Evolutionary conservation across 352 stramenopile genomes (phyloP).

Genomic region (Phytophthora uliginosa): DNA sequence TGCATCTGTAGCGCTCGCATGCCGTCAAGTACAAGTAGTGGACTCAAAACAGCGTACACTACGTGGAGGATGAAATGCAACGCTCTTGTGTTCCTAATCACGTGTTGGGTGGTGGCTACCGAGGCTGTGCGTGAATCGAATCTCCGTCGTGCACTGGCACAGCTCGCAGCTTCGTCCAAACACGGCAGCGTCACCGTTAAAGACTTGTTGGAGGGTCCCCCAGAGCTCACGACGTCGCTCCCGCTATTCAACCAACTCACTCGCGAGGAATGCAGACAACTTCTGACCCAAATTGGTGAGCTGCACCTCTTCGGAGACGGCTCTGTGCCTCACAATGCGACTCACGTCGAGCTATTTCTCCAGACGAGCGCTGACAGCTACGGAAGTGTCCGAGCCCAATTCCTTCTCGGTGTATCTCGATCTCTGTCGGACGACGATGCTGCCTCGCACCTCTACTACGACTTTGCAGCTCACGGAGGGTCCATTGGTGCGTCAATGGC

Average conservation of each 20-base stretch:
- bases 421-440: constrained; percentile 20
- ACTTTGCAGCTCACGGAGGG: constrained; percentile 62
- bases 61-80: constrained; percentile 5
- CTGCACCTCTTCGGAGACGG: constrained; percentile 40
- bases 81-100: constrained; percentile 19
- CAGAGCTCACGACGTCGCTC: constrained; percentile 25
- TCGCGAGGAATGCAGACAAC: constrained; percentile 25
- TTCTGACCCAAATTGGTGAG: constrained; percentile 54
- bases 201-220: constrained; percentile 26
- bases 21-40: background rate
- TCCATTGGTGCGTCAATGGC: constrained; percentile 63
- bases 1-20: constrained; percentile 3
- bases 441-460: constrained; percentile 54
- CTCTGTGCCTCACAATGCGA: constrained; percentile 24
- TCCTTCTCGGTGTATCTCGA: constrained; percentile 50
- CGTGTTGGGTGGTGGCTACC: constrained; percentile 11
- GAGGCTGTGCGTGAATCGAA: constrained; percentile 19
- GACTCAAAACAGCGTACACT: background rate
- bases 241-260: constrained; percentile 34
- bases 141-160: constrained; percentile 21
- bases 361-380: constrained; percentile 42
- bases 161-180: constrained; percentile 19
- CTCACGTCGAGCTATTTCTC: constrained; percentile 44
- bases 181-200: constrained; percentile 13
- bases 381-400: constrained; percentile 51